Evolutionary conservation across 345 rosid species (phyloP).

Genomic region (Rhodamnia argentea): DNA sequence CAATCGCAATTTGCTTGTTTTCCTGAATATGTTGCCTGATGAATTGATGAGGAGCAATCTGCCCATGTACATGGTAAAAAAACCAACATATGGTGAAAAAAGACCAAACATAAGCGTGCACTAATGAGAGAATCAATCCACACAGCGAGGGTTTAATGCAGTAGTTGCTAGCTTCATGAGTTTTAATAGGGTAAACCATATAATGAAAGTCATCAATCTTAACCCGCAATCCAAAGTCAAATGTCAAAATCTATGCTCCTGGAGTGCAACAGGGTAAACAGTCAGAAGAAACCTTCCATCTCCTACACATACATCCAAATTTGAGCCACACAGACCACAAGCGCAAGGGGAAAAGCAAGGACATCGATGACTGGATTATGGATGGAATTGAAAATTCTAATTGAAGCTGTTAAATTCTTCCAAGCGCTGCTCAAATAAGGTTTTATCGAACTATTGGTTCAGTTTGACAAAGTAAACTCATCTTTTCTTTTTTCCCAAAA

Average conservation of each 20-base stretch:
- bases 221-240: rapidly evolving
- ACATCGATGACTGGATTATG: background rate
- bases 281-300: background rate
- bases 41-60: too few species aligned
- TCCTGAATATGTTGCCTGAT: too few species aligned
- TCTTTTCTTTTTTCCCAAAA: too few species aligned
- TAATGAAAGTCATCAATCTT: background rate
- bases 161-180: background rate
- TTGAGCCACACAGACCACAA: background rate
- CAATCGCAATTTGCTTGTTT: too few species aligned
- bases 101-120: too few species aligned
- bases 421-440: too few species aligned
- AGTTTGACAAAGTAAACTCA: too few species aligned
- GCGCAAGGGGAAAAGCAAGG: background rate
- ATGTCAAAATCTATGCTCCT: background rate
- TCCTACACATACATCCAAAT: background rate
- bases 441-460: too few species aligned
- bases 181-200: background rate
- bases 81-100: too few species aligned
- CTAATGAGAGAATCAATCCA: too few species aligned
- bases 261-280: background rate
- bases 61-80: too few species aligned
- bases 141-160: background rate
- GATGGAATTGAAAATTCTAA: background rate
- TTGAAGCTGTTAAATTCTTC: background rate